Base-by-base conservation (phyloP, 78 protist genomes). In the Speleostelium caveatum region DNA sequence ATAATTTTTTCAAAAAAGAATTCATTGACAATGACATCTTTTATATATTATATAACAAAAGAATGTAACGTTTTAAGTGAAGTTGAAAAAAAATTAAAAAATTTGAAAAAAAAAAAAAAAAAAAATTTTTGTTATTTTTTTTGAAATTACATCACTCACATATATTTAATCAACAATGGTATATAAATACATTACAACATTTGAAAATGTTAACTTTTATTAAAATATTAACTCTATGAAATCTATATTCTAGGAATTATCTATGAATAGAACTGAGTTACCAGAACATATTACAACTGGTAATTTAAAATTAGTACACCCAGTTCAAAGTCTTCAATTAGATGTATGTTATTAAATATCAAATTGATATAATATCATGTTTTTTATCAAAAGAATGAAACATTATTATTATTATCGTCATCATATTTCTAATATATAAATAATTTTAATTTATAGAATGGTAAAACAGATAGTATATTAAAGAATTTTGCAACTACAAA, bases 321-420 rank as follows among this genome's bases (percentile, higher is more conserved):
- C 90, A 68, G 90, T 80, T 12, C 65, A 80, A 59, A 41, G 73
- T 41, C 55, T 80, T 36, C 76, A 67, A 69, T 69, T 67, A 69
- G 75, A 80, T 69, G 76, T 78, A 78, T 56, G 7, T 58, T 51
- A 51, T n/a, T 19, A 3, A 51, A 3, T 72, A 4, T 19, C 17
- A 2, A 38, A 4, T 68, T 10, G 39, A 41, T 39, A 16, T 26
- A 19, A 12, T 26, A 22, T 8, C 16, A 28, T 14, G 14, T 14
- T 21, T 26, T 10, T 8, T 61, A 8, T 68, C 26, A 12, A 21
- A 39, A 26, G n/a, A 39, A 32, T 24, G 39, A 38, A 21, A 17
- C 10, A 19, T 8, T 59, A 21, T 59, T 59, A 59, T 12, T 59
- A 21, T 22, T 12, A 21, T 59, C 16, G 12, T 21, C 5, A 33